Conservation (phyloP, 441 rosid species). For the Francoa sonchifolia region DNA sequence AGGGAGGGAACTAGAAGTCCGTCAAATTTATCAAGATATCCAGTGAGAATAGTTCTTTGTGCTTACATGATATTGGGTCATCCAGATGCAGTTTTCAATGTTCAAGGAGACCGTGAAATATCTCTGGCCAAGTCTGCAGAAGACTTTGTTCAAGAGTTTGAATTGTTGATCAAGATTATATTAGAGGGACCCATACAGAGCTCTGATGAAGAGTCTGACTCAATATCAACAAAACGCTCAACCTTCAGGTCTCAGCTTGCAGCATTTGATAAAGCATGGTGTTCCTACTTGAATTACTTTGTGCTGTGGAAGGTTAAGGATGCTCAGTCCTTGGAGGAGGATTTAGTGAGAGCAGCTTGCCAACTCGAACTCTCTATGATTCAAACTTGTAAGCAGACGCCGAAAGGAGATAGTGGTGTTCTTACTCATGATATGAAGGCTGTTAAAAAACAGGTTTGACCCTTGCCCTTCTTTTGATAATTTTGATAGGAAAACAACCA, state of each 20-base stretch:
- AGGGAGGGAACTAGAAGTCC: slow-evolving; percentile 24
- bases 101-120: slow-evolving; percentile 72
- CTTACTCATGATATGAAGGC: slow-evolving; percentile 90
- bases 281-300: slow-evolving; percentile 64
- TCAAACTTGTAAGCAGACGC: slow-evolving; percentile 62
- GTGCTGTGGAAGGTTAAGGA: slow-evolving; percentile 95
- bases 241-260: slow-evolving; percentile 72
- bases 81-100: slow-evolving; percentile 90
- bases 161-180: slow-evolving; percentile 56
- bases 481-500: neutral
- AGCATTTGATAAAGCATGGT: slow-evolving; percentile 79
- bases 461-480: neutral
- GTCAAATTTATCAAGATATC: slow-evolving; percentile 51
- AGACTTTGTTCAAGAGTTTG: slow-evolving; percentile 54
- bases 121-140: slow-evolving; percentile 57
- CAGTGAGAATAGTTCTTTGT: slow-evolving; percentile 74
- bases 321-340: slow-evolving; percentile 75
- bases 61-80: slow-evolving; percentile 90
- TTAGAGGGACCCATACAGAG: slow-evolving; percentile 55
- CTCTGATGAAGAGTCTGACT: slow-evolving; percentile 38
- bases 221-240: slow-evolving; percentile 28
- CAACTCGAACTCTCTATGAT: slow-evolving; percentile 98
- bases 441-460: slow-evolving; percentile 56
- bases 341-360: slow-evolving; percentile 93
- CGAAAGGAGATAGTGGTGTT: slow-evolving; percentile 35